Base-by-base conservation (phyloP, 345 rosid genomes). In the Eucalyptus regnans region DNA sequence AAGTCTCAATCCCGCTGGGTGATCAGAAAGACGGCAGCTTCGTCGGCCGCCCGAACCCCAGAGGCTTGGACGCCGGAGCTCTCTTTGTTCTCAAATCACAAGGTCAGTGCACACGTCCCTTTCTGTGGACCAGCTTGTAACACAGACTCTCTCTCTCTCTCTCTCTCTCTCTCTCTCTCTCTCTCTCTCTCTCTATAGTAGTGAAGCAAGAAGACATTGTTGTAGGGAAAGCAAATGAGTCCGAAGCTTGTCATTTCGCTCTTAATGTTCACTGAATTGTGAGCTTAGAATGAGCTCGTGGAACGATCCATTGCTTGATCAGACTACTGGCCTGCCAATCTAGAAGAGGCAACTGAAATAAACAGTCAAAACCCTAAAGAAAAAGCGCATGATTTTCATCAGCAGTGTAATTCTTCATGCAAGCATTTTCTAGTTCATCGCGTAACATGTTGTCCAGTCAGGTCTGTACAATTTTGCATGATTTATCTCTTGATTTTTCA, bases 71-170 rank as follows among this genome's bases (percentile, higher is more conserved):
- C 81, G 93, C 93, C 18, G 92, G 91, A 52, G 91, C 91, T 51
- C 87, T 91, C 86, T 91, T 91, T 51, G 92, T 91, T 76, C 91
- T 91, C 87, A 85, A 91, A 89, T 90, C 92, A 50, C 88, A 87
- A 90, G 92, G 92, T 90, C 29, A 49, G 87, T 58, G 37, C 83
- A 71, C 27, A 10, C 27, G 83, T 71, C 83, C 46, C 81, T 71
- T 33, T 71, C 25, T 71, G 25, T 18, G 25, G 46, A 68, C 80
- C 4, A 71, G 25, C 46, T 37, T 5, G 20, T 66, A 66, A 66
- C 76, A 66, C 33, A 29, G 17, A 11, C n/a, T n/a, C n/a, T n/a
- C n/a, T n/a, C n/a, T n/a, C n/a, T n/a, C 68, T 12, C 33, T 12
- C 68, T 62, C 71, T 62, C 62, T 56, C 62, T 56, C 66, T 58